Percentiles rank a stretch among this genome's conserved stretches.
phyloP scores from a whole-genome alignment of 345 rosid species.

The Excoecaria agallocha region DNA sequence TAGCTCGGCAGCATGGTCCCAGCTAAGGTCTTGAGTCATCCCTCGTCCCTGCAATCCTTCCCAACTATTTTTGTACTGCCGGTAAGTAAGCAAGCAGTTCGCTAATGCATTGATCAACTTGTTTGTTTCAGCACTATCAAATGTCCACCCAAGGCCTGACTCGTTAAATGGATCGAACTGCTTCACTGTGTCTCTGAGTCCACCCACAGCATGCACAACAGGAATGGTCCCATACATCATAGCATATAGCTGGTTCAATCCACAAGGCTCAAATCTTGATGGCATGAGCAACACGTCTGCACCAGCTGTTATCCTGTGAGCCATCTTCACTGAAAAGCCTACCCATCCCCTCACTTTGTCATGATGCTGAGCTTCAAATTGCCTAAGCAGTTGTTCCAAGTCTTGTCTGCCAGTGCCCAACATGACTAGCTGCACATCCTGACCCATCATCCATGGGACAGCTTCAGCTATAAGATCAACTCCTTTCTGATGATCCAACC shows the following conservation, averaged over 20 bases:
- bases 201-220: conserved; percentile 93
- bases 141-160: conserved; percentile 92
- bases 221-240: conserved; percentile 93
- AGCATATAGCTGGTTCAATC: conserved; percentile 93
- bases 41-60: conserved; percentile 86
- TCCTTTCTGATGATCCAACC: conserved; percentile 92
- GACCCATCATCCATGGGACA: conserved; percentile 90
- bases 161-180: conserved; percentile 76
- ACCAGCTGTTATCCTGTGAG: conserved; percentile 93
- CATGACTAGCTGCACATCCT: conserved; percentile 82
- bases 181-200: conserved; percentile 84
- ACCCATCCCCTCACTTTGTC: conserved; percentile 88
- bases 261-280: conserved; percentile 94
- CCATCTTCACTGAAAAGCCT: conserved; percentile 75
- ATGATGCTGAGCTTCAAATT: conserved; percentile 53
- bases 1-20: conserved; percentile 86
- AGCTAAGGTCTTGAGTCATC: conserved; percentile 85
- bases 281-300: conserved; percentile 92
- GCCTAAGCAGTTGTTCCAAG: conserved; percentile 70
- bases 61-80: conserved; percentile 78
- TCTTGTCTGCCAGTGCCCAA: conserved; percentile 83
- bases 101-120: conserved; percentile 80
- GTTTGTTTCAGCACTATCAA: conserved; percentile 61
- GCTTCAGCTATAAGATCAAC: conserved; percentile 93
- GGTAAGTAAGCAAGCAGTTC: conserved; percentile 72